These are phyloP conservation scores for Colletotrichum lini DNA, from an alignment of 2,329 filamentous ascomycete species.

Conservation along the genomic window DNA sequence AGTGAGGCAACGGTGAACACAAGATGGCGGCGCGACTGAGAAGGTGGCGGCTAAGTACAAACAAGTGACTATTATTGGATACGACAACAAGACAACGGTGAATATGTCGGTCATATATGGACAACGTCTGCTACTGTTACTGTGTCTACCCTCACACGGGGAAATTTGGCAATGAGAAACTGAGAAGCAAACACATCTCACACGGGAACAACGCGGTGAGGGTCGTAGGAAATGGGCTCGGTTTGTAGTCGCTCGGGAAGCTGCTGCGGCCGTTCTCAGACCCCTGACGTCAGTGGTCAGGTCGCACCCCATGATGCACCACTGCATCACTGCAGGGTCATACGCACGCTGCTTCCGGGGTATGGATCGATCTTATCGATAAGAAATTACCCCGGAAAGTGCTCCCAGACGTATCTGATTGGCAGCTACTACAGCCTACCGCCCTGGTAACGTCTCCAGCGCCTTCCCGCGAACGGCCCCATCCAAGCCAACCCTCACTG, in stretches of 20 bases:
- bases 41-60: neutral
- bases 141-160: conserved; percentile 6
- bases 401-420: conserved; percentile 18
- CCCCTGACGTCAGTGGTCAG: conserved; percentile 38
- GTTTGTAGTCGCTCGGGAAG: conserved; percentile 41
- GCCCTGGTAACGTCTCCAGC: conserved; percentile 14
- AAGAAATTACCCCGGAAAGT: conserved; percentile 1
- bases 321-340: conserved; percentile 37
- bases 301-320: conserved; percentile 29
- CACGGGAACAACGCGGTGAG: conserved; percentile 13
- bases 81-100: conserved; percentile 18
- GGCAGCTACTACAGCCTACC: neutral
- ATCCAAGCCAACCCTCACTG: conserved; percentile 29
- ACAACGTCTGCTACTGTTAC: neutral
- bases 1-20: conserved; percentile 13
- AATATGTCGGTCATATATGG: conserved; percentile 14
- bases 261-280: conserved; percentile 17
- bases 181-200: conserved; percentile 28
- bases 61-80: conserved; percentile 14
- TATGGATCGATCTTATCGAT: conserved; percentile 35
- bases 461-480: conserved; percentile 1
- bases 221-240: conserved; percentile 22
- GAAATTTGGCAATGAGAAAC: neutral
- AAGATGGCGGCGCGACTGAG: conserved; percentile 1
- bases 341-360: conserved; percentile 25